phyloP scores from a whole-genome alignment of 164 flowering plant genomes.

The Sedum album region DNA sequence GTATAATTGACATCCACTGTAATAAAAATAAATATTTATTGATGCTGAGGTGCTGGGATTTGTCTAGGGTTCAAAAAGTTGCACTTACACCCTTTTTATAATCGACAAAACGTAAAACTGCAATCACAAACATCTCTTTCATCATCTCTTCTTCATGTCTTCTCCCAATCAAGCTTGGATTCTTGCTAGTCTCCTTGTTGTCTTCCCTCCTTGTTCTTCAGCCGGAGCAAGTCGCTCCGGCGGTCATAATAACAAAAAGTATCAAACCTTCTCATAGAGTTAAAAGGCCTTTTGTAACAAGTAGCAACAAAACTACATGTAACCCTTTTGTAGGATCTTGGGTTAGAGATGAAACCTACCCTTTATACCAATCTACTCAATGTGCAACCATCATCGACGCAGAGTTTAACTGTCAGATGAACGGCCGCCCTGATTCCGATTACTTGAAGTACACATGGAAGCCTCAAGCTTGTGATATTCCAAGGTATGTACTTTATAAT shows the following conservation, averaged over 20 bases:
- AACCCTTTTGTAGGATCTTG: conserved; percentile 60
- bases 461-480: conserved; percentile 65
- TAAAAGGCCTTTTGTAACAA: conserved; percentile 21
- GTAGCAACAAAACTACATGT: conserved; percentile 41
- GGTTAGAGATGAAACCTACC: conserved; percentile 64
- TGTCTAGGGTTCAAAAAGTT: too few species aligned
- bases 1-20: too few species aligned
- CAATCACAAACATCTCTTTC: background rate
- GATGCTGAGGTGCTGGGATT: too few species aligned
- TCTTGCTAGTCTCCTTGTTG: background rate
- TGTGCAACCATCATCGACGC: conserved; percentile 75
- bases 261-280: background rate
- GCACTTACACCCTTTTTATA: background rate
- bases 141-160: background rate
- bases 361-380: conserved; percentile 41
- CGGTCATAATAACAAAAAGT: background rate
- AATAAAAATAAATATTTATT: background rate
- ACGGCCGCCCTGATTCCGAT: conserved; percentile 78
- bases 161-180: too few species aligned
- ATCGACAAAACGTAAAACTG: background rate
- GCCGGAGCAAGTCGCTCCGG: background rate
- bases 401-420: conserved; percentile 72
- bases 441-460: conserved; percentile 72
- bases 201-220: background rate
- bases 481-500: conserved; percentile 39